These are phyloP conservation scores for Cadophora sp. DNA, from an alignment of 2,329 filamentous ascomycete genomes.

Conservation along the genomic window DNA sequence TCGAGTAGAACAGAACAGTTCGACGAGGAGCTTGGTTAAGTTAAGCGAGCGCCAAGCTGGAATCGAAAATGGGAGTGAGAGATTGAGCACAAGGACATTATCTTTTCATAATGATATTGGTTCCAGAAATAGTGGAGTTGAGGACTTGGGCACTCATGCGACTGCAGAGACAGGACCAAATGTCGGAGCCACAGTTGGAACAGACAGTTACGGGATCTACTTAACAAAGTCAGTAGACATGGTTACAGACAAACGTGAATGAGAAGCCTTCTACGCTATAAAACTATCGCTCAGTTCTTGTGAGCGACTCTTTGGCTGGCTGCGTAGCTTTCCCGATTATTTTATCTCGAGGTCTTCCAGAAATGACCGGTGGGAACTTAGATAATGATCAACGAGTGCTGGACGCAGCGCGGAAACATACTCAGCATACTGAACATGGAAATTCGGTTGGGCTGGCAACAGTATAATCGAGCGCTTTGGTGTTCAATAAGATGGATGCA, in stretches of 20 bases:
- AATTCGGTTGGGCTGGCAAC: too few species aligned
- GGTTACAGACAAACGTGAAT: background rate
- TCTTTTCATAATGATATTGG: background rate
- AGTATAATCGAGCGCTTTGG: background rate
- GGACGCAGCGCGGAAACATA: too few species aligned
- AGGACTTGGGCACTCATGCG: background rate
- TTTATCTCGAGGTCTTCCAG: too few species aligned
- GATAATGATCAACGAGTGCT: too few species aligned
- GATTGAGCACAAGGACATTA: background rate
- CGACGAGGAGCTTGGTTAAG: background rate
- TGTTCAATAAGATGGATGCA: background rate
- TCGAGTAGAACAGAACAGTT: background rate
- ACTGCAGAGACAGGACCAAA: background rate
- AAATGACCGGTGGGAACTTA: too few species aligned
- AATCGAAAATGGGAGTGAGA: background rate
- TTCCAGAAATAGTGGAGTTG: background rate
- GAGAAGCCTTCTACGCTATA: background rate
- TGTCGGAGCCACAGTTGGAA: background rate
- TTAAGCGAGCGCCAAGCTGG: background rate
- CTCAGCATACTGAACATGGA: too few species aligned
- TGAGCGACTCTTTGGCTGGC: background rate
- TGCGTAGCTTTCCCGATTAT: background rate
- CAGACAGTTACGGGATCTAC: background rate
- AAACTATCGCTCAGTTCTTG: background rate
- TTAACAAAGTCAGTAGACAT: slow-evolving; percentile 7